These are phyloP conservation scores for Cryphonectria nitschkei DNA, from an alignment of 2,329 filamentous ascomycete genomes.

Conservation along the genomic window DNA sequence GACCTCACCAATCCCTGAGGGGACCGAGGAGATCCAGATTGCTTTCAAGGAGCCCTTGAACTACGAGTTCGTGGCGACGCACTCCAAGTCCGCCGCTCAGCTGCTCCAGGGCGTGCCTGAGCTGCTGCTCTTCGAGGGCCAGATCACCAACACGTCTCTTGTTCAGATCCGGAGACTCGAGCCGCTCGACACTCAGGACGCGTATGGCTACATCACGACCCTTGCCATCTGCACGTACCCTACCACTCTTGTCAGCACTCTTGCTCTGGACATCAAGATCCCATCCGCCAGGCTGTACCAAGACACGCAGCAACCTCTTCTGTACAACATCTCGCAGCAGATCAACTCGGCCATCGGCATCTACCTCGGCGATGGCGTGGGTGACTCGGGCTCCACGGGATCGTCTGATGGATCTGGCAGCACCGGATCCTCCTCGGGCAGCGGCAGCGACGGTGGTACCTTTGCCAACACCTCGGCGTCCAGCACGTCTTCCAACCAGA, in stretches of 20 bases:
- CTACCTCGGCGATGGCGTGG: constrained; percentile 47
- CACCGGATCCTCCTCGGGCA: constrained; percentile 41
- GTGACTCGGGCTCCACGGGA: constrained; percentile 36
- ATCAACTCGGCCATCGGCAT: constrained; percentile 85
- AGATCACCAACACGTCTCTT: constrained; percentile 54
- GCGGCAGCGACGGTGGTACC: constrained; percentile 38
- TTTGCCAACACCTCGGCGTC: constrained; percentile 39
- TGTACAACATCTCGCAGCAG: constrained; percentile 73
- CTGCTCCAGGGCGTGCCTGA: constrained; percentile 79
- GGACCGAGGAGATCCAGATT: constrained; percentile 76
- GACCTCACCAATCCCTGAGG: constrained; percentile 56
- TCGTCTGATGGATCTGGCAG: constrained; percentile 44
- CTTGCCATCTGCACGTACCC: constrained; percentile 67
- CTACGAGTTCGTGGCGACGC: constrained; percentile 78
- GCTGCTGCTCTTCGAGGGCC: constrained; percentile 68
- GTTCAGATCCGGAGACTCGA: constrained; percentile 72
- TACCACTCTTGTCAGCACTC: constrained; percentile 24
- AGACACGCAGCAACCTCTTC: constrained; percentile 61
- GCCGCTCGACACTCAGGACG: constrained; percentile 72
- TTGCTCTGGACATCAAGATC: constrained; percentile 52
- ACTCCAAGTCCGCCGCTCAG: constrained; percentile 75
- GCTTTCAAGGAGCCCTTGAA: constrained; percentile 82
- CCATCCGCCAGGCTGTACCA: constrained; percentile 75
- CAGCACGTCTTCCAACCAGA: constrained; percentile 58
- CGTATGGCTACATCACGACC: constrained; percentile 77